These are phyloP conservation scores for Thyridium curvatum DNA, from an alignment of 2,329 filamentous ascomycete species.

Conservation along the genomic window DNA sequence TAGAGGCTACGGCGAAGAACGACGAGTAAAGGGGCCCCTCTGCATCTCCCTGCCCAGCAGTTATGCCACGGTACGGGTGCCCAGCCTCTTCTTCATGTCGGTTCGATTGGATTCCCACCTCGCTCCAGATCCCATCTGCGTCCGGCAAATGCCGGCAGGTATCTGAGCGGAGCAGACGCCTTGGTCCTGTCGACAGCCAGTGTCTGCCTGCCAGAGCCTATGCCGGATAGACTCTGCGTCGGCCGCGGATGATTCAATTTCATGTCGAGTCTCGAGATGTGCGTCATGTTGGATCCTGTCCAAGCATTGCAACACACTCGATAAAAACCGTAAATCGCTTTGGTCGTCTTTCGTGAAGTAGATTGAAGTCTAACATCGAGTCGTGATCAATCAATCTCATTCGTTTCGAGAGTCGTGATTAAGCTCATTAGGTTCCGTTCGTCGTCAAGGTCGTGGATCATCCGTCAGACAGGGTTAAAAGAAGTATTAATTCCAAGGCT, in stretches of 20 bases:
- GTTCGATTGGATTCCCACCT: conserved; percentile 17
- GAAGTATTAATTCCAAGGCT: conserved; percentile 20
- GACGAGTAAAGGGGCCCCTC: conserved; percentile 7
- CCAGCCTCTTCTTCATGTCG: conserved; percentile 17
- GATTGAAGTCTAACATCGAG: conserved; percentile 10
- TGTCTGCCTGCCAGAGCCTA: conserved; percentile 31
- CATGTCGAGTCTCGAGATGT: conserved; percentile 1
- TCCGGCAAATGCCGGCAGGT: conserved; percentile 1
- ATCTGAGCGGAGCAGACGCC: conserved; percentile 12
- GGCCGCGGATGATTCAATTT: conserved; percentile 26
- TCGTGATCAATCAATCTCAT: conserved; percentile 1
- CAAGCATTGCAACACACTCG: neutral
- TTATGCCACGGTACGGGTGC: conserved; percentile 10
- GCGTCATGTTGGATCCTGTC: conserved; percentile 17
- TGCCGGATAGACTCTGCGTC: conserved; percentile 29
- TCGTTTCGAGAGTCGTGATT: conserved; percentile 9
- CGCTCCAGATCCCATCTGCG: conserved; percentile 15
- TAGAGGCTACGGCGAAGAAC: conserved; percentile 1
- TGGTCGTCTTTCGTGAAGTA: neutral
- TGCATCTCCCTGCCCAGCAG: conserved; percentile 25
- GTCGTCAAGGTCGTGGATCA: conserved; percentile 38
- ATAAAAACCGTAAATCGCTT: too few relatives aligned
- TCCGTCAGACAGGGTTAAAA: conserved; percentile 37
- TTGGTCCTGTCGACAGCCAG: conserved; percentile 36
- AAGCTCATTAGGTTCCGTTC: conserved; percentile 17